These are phyloP conservation scores for Lolium perenne DNA, from an alignment of 176 grass and related monocot species.

Conservation along the genomic window DNA sequence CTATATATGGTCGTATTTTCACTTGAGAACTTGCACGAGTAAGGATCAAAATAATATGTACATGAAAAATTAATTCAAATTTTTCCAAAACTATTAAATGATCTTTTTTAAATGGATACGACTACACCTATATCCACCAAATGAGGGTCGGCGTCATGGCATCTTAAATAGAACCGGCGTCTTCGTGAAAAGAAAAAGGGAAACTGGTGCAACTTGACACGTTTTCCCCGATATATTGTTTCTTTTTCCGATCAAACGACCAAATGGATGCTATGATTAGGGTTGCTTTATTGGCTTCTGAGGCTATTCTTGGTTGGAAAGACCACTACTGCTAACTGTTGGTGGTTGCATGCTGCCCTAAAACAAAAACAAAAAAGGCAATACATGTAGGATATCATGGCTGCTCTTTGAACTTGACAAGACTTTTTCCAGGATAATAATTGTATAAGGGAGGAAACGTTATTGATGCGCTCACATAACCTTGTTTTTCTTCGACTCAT, in stretches of 20 bases:
- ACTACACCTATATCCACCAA: no score
- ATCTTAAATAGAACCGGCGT: neutral
- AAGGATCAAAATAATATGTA: no score
- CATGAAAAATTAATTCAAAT: no score
- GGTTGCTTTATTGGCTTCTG: conserved; percentile 14
- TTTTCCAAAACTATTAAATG: no score
- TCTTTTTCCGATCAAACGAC: conserved; percentile 17
- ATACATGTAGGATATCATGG: neutral
- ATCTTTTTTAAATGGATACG: no score
- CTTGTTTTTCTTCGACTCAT: neutral
- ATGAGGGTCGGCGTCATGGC: no score
- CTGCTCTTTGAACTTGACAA: conserved; percentile 15
- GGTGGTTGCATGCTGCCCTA: conserved; percentile 21
- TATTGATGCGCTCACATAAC: neutral
- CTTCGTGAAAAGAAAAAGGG: neutral
- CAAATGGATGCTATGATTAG: conserved; percentile 21
- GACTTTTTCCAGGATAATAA: neutral
- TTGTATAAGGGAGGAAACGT: neutral
- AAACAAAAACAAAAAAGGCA: conserved; percentile 27
- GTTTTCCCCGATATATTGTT: neutral
- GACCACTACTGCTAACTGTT: neutral
- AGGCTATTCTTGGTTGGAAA: conserved; percentile 33
- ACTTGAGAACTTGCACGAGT: no score
- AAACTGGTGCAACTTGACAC: neutral
- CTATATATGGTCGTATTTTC: no score